phyloP scores from a whole-genome alignment of 2,329 filamentous ascomycete genomes.

The Neonectria hederae region DNA sequence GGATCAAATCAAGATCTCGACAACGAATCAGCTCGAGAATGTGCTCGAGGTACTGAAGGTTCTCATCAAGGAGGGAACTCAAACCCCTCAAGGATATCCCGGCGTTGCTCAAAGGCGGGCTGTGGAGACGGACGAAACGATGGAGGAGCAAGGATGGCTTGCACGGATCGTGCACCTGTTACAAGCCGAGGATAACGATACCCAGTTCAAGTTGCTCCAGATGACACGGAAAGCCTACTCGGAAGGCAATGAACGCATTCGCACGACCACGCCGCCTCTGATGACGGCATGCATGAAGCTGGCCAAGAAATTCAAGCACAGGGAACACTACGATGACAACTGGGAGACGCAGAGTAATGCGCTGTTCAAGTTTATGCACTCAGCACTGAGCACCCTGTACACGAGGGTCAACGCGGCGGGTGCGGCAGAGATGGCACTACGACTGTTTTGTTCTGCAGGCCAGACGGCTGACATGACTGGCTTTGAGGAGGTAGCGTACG shows the following conservation, averaged over 20 bases:
- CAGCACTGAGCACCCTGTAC: constrained; percentile 85
- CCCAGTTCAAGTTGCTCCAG: constrained; percentile 93
- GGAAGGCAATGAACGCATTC: constrained; percentile 93
- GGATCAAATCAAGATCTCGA: constrained; percentile 82
- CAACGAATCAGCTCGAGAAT: constrained; percentile 82
- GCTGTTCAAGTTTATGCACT: constrained; percentile 96
- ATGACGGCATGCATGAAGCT: constrained; percentile 91
- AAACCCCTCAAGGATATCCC: constrained; percentile 84
- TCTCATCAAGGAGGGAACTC: constrained; percentile 90
- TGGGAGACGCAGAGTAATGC: constrained; percentile 74
- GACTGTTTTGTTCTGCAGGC: constrained; percentile 90
- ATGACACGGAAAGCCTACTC: constrained; percentile 85
- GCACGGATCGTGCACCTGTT: constrained; percentile 92
- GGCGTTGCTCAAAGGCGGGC: constrained; percentile 79
- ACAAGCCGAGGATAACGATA: constrained; percentile 85
- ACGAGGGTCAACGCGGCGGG: constrained; percentile 80
- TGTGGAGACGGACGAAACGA: constrained; percentile 92
- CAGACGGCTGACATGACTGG: constrained; percentile 91
- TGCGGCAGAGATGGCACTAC: constrained; percentile 86
- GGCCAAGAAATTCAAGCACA: constrained; percentile 85
- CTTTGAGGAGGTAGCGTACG: constrained; percentile 96
- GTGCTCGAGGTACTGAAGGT: constrained; percentile 90
- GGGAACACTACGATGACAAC: constrained; percentile 82
- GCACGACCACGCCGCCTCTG: constrained; percentile 92
- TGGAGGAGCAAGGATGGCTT: constrained; percentile 98